Conservation (phyloP, 257 asterid species). For the Solanum okadae region DNA sequence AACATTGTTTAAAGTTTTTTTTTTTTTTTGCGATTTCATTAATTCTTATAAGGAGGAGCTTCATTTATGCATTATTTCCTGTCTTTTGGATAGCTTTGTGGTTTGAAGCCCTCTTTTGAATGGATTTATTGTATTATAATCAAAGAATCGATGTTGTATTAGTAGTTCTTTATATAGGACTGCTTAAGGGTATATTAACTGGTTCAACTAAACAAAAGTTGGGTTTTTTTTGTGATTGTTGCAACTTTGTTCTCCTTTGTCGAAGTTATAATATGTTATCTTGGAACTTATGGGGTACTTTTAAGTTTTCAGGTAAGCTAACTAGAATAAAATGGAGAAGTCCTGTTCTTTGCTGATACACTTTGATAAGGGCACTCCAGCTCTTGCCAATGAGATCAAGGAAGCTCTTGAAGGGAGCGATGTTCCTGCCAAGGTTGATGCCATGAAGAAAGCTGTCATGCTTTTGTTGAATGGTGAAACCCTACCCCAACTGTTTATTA, state of each 20-base stretch:
- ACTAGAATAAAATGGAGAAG: constrained; percentile 60
- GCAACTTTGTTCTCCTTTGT: not conserved
- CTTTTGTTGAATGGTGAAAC: constrained; percentile 88
- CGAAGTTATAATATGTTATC: not conserved
- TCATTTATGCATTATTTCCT: not conserved
- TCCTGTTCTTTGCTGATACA: constrained; percentile 73
- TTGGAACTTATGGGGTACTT: not conserved
- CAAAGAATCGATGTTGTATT: not conserved
- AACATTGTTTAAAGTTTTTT: not conserved
- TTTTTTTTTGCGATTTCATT: not conserved
- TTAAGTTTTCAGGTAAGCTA: constrained; percentile 8
- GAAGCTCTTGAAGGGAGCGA: constrained; percentile 87
- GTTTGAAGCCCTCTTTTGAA: not conserved
- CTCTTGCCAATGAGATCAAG: constrained; percentile 87
- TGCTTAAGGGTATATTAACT: not conserved
- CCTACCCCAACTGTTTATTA: constrained; percentile 77
- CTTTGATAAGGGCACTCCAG: constrained; percentile 86
- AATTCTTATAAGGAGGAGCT: not conserved
- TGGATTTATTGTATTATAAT: not conserved
- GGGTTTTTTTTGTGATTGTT: not conserved
- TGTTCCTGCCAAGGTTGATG: constrained; percentile 69
- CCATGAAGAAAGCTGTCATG: constrained; percentile 84
- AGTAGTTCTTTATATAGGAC: not conserved
- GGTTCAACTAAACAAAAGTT: not conserved
- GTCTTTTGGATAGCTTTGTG: not conserved